Evolutionary conservation across 441 rosid genomes (phyloP).

Genomic region (Sinapis alba): DNA sequence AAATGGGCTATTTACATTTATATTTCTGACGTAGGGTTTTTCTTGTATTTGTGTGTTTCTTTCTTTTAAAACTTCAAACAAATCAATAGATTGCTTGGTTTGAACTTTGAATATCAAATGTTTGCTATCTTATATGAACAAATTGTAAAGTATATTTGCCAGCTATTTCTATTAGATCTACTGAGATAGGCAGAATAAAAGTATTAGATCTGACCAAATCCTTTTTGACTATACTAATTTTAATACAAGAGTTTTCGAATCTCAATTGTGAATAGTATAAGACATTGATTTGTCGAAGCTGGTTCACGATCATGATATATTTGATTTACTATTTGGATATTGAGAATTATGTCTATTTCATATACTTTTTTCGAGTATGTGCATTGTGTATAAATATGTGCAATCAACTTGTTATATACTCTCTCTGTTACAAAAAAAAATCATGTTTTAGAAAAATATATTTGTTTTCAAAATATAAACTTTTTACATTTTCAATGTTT

Average conservation of each 20-base stretch:
- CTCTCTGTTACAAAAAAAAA: no score
- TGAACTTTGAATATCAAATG: constrained; percentile 7
- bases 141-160: background rate
- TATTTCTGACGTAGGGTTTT: background rate
- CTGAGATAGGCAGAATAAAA: constrained; percentile 7
- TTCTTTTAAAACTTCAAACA: background rate
- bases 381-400: background rate
- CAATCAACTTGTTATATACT: background rate
- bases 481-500: no score
- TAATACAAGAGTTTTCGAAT: background rate
- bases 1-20: background rate
- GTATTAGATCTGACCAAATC: constrained; percentile 3
- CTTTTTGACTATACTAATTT: background rate
- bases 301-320: background rate
- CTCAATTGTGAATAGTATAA: background rate
- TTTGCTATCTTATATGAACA: background rate
- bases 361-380: background rate
- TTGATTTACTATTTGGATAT: background rate
- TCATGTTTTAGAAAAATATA: no score
- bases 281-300: constrained; percentile 1
- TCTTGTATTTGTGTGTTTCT: background rate
- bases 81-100: constrained; percentile 20
- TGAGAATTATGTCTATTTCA: background rate
- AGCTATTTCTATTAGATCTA: background rate
- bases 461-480: no score